Percentiles rank a stretch among this genome's conserved stretches.
Conservation (phyloP, 208 protist species). For the Leptomonas seymouri region DNA sequence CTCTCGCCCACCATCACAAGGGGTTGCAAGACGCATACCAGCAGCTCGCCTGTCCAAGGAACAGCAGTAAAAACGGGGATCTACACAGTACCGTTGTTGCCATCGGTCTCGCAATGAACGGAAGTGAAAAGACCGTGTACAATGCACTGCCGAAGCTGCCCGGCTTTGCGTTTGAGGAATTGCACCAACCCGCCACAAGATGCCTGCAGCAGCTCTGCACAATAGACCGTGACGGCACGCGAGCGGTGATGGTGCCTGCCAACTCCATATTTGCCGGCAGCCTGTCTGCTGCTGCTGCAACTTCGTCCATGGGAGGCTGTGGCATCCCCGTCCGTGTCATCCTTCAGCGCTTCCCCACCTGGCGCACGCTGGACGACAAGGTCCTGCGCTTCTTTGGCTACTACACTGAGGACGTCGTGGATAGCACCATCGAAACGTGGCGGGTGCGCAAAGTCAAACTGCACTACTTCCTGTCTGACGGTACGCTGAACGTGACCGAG, state of each 20-base stretch:
- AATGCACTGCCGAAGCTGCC: conserved; percentile 89
- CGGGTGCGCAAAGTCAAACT: conserved; percentile 94
- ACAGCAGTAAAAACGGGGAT: background rate
- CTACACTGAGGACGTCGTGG: conserved; percentile 94
- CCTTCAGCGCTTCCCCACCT: conserved; percentile 77
- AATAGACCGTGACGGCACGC: conserved; percentile 49
- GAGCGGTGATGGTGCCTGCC: conserved; percentile 43
- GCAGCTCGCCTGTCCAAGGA: background rate
- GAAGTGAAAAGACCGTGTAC: conserved; percentile 68
- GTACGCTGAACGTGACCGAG: conserved; percentile 94
- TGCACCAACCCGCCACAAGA: conserved; percentile 55
- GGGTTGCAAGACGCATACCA: too few species aligned
- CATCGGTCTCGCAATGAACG: conserved; percentile 27
- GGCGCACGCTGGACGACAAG: conserved; percentile 93
- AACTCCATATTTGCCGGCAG: background rate
- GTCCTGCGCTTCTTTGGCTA: conserved; percentile 96
- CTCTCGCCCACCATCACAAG: too few species aligned
- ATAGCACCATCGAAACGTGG: conserved; percentile 84
- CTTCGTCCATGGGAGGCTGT: conserved; percentile 38
- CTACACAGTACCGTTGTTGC: background rate
- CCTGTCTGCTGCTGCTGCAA: conserved; percentile 2
- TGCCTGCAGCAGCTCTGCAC: conserved; percentile 56
- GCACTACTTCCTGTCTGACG: conserved; percentile 94
- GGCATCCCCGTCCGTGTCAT: conserved; percentile 73
- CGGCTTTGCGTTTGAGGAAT: conserved; percentile 76